Evolutionary conservation across 1,284 basidiomycete species (phyloP).

Genomic region (Omphalotus olearius): DNA sequence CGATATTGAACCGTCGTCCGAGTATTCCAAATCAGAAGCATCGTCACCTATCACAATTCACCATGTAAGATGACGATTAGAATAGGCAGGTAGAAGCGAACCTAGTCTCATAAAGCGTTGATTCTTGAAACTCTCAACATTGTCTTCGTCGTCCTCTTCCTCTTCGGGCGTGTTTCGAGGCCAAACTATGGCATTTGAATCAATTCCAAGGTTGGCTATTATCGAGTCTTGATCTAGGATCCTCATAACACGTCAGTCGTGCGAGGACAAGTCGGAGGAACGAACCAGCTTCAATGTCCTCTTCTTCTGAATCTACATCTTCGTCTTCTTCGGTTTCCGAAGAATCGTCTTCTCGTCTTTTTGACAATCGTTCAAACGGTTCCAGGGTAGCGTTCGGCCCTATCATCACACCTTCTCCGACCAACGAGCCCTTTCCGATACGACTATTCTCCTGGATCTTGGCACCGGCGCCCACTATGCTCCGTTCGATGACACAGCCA

Average conservation of each 20-base stretch:
- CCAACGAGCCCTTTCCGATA: conserved; percentile 67
- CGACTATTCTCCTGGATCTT: conserved; percentile 62
- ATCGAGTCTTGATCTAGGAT: conserved; percentile 40
- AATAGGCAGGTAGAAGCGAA: conserved; percentile 23
- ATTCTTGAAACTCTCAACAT: conserved; percentile 57
- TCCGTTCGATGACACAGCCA: conserved; percentile 69
- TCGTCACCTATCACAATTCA: conserved; percentile 45
- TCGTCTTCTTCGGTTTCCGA: conserved; percentile 26
- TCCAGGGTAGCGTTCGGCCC: conserved; percentile 69
- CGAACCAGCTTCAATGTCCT: conserved; percentile 61
- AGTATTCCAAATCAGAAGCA: conserved; percentile 53
- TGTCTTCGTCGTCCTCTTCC: conserved; percentile 56
- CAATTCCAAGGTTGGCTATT: conserved; percentile 45
- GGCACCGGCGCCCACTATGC: conserved; percentile 78
- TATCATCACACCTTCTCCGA: conserved; percentile 78
- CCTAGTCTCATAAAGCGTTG: conserved; percentile 70
- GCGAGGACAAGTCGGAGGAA: conserved; percentile 8
- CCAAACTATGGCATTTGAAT: conserved; percentile 71
- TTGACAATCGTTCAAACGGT: conserved; percentile 72
- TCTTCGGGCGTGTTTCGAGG: conserved; percentile 50
- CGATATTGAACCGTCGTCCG: conserved; percentile 50
- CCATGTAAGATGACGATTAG: conserved; percentile 6
- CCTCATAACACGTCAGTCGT: conserved; percentile 6
- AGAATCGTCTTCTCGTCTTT: conserved; percentile 28
- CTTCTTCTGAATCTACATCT: conserved; percentile 56